Evolutionary conservation across 495 filamentous ascomycete genomes (phyloP).

Genomic region (Aspergillus asperescens): DNA sequence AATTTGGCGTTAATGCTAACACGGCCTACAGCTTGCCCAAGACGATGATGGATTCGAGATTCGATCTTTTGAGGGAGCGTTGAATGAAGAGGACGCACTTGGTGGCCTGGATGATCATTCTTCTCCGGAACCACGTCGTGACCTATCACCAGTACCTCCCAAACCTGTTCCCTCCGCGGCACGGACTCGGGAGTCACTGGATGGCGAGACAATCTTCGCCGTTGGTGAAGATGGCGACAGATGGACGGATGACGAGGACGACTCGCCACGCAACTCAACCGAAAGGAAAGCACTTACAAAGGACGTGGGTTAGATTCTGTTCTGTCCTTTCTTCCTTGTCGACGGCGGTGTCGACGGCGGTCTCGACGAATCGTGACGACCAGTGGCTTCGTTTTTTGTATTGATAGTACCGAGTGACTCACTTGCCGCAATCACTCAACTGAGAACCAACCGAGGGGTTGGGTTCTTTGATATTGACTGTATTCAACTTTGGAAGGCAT

Average conservation of each 20-base stretch:
- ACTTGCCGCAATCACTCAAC: conserved; percentile 5
- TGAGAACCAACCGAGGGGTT: conserved; percentile 6
- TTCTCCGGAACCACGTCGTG: conserved; percentile 28
- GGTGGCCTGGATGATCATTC: conserved; percentile 37
- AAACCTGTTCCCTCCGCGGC: conserved; percentile 46
- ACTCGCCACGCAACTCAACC: conserved; percentile 49
- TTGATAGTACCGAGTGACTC: conserved; percentile 7
- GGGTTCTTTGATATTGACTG: conserved; percentile 11
- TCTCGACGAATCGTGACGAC: neutral
- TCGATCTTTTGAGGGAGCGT: conserved; percentile 76
- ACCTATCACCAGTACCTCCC: conserved; percentile 48
- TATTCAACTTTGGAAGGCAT: conserved; percentile 17
- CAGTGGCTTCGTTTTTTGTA: conserved; percentile 5
- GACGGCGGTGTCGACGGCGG: too few relatives aligned
- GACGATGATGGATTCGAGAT: conserved; percentile 99
- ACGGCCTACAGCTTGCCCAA: conserved; percentile 66
- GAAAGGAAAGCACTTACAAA: conserved; percentile 62
- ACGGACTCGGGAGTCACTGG: conserved; percentile 60
- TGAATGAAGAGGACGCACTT: conserved; percentile 61
- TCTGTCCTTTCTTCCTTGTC: neutral
- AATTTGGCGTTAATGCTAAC: conserved; percentile 24
- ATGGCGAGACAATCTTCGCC: conserved; percentile 92
- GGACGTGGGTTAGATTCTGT: conserved; percentile 8
- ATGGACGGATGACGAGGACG: conserved; percentile 63
- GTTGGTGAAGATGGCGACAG: conserved; percentile 77